Conservation (phyloP, 2,329 filamentous ascomycete species). For the Exophiala sideris region DNA sequence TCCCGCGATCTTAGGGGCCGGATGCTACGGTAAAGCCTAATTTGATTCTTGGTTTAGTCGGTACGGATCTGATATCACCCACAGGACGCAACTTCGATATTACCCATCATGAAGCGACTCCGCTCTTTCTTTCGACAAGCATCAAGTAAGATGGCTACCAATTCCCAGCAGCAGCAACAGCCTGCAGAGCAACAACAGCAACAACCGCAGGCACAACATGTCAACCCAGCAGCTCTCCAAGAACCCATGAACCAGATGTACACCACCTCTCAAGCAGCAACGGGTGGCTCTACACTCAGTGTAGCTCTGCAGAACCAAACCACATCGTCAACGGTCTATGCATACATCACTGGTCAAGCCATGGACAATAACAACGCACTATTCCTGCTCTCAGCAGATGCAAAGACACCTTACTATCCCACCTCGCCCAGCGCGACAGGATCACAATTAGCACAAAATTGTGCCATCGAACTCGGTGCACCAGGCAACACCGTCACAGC, state of each 20-base stretch:
- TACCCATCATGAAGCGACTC: constrained; percentile 11
- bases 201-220: constrained; percentile 3
- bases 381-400: constrained; percentile 64
- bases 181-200: constrained; percentile 9
- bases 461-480: constrained; percentile 61
- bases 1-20: no score
- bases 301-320: constrained; percentile 66
- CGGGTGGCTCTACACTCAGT: constrained; percentile 47
- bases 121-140: constrained; percentile 2
- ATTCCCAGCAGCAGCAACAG: constrained; percentile 9
- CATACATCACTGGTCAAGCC: constrained; percentile 67
- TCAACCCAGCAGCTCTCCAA: background rate
- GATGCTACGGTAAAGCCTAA: no score
- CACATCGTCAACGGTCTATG: constrained; percentile 58
- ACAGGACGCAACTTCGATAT: background rate
- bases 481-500: constrained; percentile 59
- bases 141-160: background rate
- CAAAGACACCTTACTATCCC: constrained; percentile 63
- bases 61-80: background rate
- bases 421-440: constrained; percentile 50
- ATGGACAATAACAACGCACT: constrained; percentile 58
- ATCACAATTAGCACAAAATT: constrained; percentile 46
- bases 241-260: background rate
- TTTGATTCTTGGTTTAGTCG: no score
- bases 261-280: background rate